These are phyloP conservation scores for Fusarium annulatum DNA, from an alignment of 2,329 filamentous ascomycete genomes.

Conservation along the genomic window DNA sequence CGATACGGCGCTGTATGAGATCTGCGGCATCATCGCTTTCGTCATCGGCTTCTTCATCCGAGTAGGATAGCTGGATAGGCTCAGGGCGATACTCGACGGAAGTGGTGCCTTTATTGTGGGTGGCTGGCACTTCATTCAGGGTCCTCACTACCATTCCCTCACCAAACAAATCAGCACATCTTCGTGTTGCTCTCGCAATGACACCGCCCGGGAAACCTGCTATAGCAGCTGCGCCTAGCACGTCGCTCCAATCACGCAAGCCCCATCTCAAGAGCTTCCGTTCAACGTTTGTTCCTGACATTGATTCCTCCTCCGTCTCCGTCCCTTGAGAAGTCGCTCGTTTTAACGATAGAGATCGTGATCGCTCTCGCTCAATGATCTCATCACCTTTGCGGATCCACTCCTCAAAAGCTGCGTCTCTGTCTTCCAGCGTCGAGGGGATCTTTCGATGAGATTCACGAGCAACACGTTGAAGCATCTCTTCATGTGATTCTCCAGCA, in stretches of 20 bases:
- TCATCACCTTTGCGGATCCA: conserved; percentile 50
- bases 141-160: conserved; percentile 75
- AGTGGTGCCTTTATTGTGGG: conserved; percentile 39
- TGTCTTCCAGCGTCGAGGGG: conserved; percentile 40
- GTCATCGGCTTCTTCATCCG: conserved; percentile 38
- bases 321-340: conserved; percentile 28
- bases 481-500: conserved; percentile 58
- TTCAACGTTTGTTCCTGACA: conserved; percentile 33
- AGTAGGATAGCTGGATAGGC: conserved; percentile 40
- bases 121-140: conserved; percentile 54
- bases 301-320: conserved; percentile 30
- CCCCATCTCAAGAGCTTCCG: conserved; percentile 52
- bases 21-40: conserved; percentile 43
- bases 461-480: conserved; percentile 61
- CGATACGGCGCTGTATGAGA: conserved; percentile 45
- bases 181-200: conserved; percentile 74
- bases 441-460: conserved; percentile 51
- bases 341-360: conserved; percentile 22
- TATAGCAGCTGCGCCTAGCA: conserved; percentile 81
- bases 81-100: conserved; percentile 48
- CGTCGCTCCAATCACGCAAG: conserved; percentile 84
- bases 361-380: conserved; percentile 29
- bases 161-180: conserved; percentile 81
- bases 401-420: conserved; percentile 50
- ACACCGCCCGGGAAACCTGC: conserved; percentile 74